Percentiles rank a stretch among this genome's conserved stretches.
phyloP scores from a whole-genome alignment of 208 protist species.

The Acanthamoeba culbertsoni region DNA sequence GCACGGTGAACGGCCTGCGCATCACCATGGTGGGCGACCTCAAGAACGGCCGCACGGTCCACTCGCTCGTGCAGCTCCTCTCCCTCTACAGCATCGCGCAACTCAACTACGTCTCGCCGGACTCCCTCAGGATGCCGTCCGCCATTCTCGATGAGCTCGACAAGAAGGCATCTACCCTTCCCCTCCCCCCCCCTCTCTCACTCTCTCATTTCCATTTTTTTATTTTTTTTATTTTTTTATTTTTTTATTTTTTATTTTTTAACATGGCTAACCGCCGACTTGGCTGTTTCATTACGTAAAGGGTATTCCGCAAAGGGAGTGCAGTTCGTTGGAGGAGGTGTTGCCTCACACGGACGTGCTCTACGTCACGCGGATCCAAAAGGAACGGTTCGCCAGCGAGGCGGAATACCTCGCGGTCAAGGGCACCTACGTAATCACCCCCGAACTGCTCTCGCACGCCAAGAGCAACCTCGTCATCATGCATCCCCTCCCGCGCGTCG shows the following conservation, averaged over 20 bases:
- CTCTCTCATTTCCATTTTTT: neutral
- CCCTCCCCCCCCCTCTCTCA: neutral
- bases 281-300: neutral
- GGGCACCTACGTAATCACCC: conserved; percentile 79
- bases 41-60: conserved; percentile 96
- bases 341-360: conserved; percentile 93
- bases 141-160: conserved; percentile 80
- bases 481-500: conserved; percentile 96
- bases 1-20: conserved; percentile 88
- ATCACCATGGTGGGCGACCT: conserved; percentile 96
- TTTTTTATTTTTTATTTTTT: neutral
- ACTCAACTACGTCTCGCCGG: conserved; percentile 91
- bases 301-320: conserved; percentile 29
- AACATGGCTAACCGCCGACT: neutral
- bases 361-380: conserved; percentile 96
- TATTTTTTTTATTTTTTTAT: neutral
- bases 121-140: conserved; percentile 86
- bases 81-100: conserved; percentile 88
- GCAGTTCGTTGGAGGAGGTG: conserved; percentile 13
- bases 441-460: conserved; percentile 80
- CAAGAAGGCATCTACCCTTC: conserved; percentile 25
- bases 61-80: conserved; percentile 93
- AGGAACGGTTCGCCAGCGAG: conserved; percentile 91
- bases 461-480: conserved; percentile 91
- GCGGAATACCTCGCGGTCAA: conserved; percentile 90